Base-by-base conservation (phyloP, 192 early-diverging fungal genomes). In the Linderina pennispora region DNA sequence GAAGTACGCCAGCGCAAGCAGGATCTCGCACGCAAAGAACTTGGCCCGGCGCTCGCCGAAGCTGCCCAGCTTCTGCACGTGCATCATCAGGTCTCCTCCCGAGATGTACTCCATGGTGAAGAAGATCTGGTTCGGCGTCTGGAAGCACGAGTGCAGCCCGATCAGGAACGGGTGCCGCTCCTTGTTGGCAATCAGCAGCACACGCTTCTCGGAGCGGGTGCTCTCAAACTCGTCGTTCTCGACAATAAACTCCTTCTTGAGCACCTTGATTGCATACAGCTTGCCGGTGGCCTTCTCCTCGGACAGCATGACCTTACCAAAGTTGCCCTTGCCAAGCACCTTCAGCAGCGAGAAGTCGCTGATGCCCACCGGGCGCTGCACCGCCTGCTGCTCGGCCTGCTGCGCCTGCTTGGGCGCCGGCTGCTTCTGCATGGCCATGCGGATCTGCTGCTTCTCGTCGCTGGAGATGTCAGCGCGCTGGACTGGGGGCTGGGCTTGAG, bases 251-350 rank as follows among this genome's bases (percentile, higher is more conserved):
- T 92, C 84, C 69, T 99, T 99, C 71, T 97, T 97, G 25, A 99
- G 66, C 4, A 99, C 94, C 63, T 99, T 99, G 74, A 99, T 96
- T 5, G 92, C 96, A 66, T 90, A 96, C 11, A 92, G 76, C 22
- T 85, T 80, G 53, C 83, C 79, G 32, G 80, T 77, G 40, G 74
- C 39, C 59, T 89, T 90, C 53, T 99, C 93, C 65, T 96, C 91
- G 3, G 93, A 91, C 42, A 99, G 78, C 88, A 99, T 94, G 16
- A 98, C 94, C 76, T 99, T 99, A 61, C 96, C 96, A 81, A 96
- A 99, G 75, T 96, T 97, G 40, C 96, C 96, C 64, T 94, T 96
- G 48, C 96, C 96, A 10, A 99, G 74, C 2, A 99, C 94, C 16
- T 92, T 89, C 41, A 93, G 53, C 43, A 99, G 92, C 46, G 82